These are phyloP conservation scores for Diospyros kaki DNA, from an alignment of 148 eudicot species.

Conservation along the genomic window DNA sequence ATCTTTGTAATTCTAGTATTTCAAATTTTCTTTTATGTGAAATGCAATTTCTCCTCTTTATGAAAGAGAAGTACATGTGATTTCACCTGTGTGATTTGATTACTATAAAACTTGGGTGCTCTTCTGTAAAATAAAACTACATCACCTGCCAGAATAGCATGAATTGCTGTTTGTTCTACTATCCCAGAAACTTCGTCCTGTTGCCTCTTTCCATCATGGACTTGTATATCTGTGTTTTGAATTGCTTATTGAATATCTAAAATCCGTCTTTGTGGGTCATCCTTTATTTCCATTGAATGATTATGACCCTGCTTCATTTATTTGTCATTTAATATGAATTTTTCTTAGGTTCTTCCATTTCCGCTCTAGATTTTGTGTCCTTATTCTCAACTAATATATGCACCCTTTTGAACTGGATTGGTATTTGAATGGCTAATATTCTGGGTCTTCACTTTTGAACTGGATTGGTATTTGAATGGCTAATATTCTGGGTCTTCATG, in stretches of 20 bases:
- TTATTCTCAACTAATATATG: neutral
- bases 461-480: slow-evolving; percentile 1
- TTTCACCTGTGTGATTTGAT: too few species aligned
- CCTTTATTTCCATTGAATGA: neutral
- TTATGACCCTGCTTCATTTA: neutral
- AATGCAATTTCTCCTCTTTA: too few species aligned
- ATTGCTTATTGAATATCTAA: too few species aligned
- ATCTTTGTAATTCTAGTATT: neutral
- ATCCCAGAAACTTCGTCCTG: neutral
- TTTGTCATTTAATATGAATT: neutral
- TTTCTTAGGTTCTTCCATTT: neutral
- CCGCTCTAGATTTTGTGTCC: neutral
- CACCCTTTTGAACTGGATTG: neutral
- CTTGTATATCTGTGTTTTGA: neutral
- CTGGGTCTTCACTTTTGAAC: neutral
- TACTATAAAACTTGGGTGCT: neutral
- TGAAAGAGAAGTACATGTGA: too few species aligned
- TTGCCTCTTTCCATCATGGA: neutral
- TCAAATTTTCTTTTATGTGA: neutral
- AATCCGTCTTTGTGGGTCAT: neutral
- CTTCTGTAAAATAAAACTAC: neutral
- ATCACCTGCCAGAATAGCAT: too few species aligned
- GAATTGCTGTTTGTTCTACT: neutral
- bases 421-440: slow-evolving; percentile 1
- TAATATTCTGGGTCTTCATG: neutral